A percentile compares a stretch with the other conserved stretches of the same genome.
Evolutionary conservation across 345 rosid genomes (phyloP).

Genomic region (Clausena lansium): DNA sequence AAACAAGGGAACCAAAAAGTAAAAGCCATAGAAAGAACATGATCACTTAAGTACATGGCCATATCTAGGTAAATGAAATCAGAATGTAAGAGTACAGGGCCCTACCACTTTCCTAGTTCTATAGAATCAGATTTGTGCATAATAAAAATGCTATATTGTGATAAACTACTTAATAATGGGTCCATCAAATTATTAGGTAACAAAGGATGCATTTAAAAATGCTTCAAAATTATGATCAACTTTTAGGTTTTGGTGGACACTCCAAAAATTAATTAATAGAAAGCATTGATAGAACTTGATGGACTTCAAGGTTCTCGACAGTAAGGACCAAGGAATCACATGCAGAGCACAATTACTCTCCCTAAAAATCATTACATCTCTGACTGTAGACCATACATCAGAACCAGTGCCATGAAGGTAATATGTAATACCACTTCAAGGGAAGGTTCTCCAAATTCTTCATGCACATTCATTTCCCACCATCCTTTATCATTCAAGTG

Average conservation of each 20-base stretch:
- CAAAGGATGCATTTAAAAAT: slow-evolving; percentile 18
- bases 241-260: not conserved
- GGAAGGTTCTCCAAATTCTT: not conserved
- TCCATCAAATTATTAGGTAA: slow-evolving; percentile 25
- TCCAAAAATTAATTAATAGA: slow-evolving; percentile 3
- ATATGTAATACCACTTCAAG: not conserved
- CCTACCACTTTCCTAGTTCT: slow-evolving; percentile 20
- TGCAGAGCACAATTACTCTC: not conserved
- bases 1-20: not conserved
- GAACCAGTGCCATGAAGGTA: slow-evolving; percentile 4
- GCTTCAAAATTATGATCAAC: not conserved
- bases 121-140: slow-evolving; percentile 9
- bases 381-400: not conserved
- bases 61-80: slow-evolving; percentile 1
- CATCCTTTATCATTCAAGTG: not conserved
- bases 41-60: slow-evolving; percentile 7
- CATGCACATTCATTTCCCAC: slow-evolving; percentile 7
- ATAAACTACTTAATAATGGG: slow-evolving; percentile 10
- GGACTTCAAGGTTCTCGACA: not conserved
- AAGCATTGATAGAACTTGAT: not conserved
- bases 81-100: slow-evolving; percentile 4
- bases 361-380: not conserved
- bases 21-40: not conserved
- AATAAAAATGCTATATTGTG: slow-evolving; percentile 1
- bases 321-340: not conserved